Base-by-base conservation (phyloP, 1,284 basidiomycete genomes). In the Tilletia indica region DNA sequence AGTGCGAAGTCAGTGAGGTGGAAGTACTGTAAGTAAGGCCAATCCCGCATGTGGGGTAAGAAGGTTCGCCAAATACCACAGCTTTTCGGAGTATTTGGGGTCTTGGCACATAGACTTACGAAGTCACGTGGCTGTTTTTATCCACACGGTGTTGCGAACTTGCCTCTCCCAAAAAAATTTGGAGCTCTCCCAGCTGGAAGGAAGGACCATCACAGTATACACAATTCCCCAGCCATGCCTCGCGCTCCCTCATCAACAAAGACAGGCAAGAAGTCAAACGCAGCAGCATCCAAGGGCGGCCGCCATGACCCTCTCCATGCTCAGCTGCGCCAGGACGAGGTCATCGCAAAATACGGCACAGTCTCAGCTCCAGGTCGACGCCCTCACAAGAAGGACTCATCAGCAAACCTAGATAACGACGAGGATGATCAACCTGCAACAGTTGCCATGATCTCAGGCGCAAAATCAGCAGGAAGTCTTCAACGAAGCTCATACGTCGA, bases 291-390 rank as follows among this genome's bases (percentile, higher is more conserved):
- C 38, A 64, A 70, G 4, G 39, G 73, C 4, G 70, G 72, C 63
- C 70, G 75, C n/a, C 78, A 78, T 70, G 73, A 75, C 66, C 76
- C 78, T 0, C 77, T 80, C 19, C 76, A 76, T 63, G 75, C 77
- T 49, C 75, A 80, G 67, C 69, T 80, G 25, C 71, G 76, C 25
- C 51, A 78, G 64, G 77, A 80, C 58, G 76, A 78, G 69, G 74
- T 78, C 42, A 74, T 73, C 25, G 70, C 64, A 70, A 77, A 75
- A 45, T 80, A 77, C 67, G 78, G 78, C 49, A 72, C 73, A 45
- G 78, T 80, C 9, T 75, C 74, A 16, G 74, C 74, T 6, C 78
- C 78, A 6, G 78, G 78, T 16, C 71, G 77, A 6, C 48, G 78
- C 4, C 68, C 71, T 39, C 76, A 78, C 38, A 71, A 74, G 66